These are phyloP conservation scores for Rhododendron ferrugineum DNA, from an alignment of 148 eudicot genomes.

Conservation along the genomic window DNA sequence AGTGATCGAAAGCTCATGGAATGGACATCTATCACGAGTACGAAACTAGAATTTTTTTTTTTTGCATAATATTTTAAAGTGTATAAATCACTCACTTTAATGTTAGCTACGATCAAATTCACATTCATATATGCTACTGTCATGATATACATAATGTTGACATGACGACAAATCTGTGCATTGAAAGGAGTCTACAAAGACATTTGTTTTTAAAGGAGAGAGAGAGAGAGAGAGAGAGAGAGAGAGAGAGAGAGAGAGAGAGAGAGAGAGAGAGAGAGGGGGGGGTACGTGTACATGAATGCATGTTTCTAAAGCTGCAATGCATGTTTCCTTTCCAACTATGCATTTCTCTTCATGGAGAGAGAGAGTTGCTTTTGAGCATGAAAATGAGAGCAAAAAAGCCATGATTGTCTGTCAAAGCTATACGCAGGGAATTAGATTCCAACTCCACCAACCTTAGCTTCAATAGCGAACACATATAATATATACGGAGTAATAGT, in stretches of 20 bases:
- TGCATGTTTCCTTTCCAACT: slow-evolving; percentile 3
- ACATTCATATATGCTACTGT: too few relatives aligned
- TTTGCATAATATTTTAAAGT: neutral
- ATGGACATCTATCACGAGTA: neutral
- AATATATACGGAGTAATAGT: neutral
- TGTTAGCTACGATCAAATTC: too few relatives aligned
- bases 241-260: neutral
- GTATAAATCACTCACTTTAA: neutral
- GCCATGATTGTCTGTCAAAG: neutral
- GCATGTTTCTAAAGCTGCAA: neutral
- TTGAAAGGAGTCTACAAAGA: neutral
- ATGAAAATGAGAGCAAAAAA: neutral
- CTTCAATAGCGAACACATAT: too few relatives aligned
- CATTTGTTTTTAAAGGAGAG: too few relatives aligned
- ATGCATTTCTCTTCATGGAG: neutral
- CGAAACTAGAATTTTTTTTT: neutral
- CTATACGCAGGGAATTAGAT: neutral
- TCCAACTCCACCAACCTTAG: neutral
- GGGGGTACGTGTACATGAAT: too few relatives aligned
- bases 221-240: neutral
- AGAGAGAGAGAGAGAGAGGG: too few relatives aligned
- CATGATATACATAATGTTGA: neutral
- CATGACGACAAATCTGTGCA: neutral
- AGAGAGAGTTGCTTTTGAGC: neutral
- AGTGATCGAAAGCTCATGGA: neutral